Evolutionary conservation across 2,329 filamentous ascomycete genomes (phyloP).

Genomic region (Polytolypa hystricis): DNA sequence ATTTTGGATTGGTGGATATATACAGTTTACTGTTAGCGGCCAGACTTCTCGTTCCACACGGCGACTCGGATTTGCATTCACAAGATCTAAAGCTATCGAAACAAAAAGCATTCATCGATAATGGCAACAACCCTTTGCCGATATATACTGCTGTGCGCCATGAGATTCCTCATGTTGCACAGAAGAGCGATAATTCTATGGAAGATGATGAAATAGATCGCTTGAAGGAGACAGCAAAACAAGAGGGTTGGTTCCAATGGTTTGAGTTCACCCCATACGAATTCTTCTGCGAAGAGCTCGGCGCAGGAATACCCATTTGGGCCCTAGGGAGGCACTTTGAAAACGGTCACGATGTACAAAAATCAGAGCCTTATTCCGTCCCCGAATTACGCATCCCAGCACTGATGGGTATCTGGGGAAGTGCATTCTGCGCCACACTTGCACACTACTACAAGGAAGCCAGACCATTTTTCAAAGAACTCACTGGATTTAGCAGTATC

Average conservation of each 20-base stretch:
- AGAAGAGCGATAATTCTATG: slow-evolving; percentile 22
- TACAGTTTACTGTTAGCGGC: slow-evolving; percentile 82
- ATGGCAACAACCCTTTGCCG: slow-evolving; percentile 73
- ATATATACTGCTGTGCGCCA: slow-evolving; percentile 95
- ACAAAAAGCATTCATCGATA: slow-evolving; percentile 63
- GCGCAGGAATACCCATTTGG: slow-evolving; percentile 90
- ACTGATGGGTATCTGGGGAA: slow-evolving; percentile 90
- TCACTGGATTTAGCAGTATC: slow-evolving; percentile 64
- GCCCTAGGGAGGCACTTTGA: slow-evolving; percentile 76
- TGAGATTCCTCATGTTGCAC: slow-evolving; percentile 63
- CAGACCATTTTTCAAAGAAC: slow-evolving; percentile 63
- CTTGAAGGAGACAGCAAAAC: slow-evolving; percentile 37
- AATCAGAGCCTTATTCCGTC: slow-evolving; percentile 55
- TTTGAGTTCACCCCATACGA: slow-evolving; percentile 93
- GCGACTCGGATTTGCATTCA: slow-evolving; percentile 65
- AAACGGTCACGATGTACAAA: slow-evolving; percentile 55
- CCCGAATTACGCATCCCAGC: slow-evolving; percentile 77
- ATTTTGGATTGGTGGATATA: slow-evolving; percentile 84
- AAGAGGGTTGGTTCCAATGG: slow-evolving; percentile 93
- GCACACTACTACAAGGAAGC: slow-evolving; percentile 95
- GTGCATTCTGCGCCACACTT: slow-evolving; percentile 88
- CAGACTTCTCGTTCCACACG: slow-evolving; percentile 72
- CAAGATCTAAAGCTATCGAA: slow-evolving; percentile 84
- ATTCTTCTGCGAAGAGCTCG: slow-evolving; percentile 86
- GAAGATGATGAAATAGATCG: slow-evolving; percentile 39